Percentiles rank a stretch among this genome's conserved stretches.
Evolutionary conservation across 768 basidiomycete species (phyloP).

Genomic region (Suillus placidus): DNA sequence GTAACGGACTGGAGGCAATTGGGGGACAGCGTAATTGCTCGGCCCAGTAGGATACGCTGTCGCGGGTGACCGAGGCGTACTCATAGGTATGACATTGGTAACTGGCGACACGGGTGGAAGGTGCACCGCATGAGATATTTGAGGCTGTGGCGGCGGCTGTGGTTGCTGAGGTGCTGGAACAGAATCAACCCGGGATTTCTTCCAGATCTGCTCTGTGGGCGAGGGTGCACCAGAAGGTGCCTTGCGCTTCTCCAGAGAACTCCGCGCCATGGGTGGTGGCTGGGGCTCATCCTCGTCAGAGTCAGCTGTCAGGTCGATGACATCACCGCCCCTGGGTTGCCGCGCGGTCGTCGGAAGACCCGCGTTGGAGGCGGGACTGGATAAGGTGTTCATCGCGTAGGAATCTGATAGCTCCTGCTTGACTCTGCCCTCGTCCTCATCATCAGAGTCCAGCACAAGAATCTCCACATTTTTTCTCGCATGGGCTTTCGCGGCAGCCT

Average conservation of each 20-base stretch:
- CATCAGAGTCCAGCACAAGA: conserved; percentile 71
- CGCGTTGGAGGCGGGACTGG: conserved; percentile 35
- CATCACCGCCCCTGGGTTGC: conserved; percentile 45
- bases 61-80: conserved; percentile 13
- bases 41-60: conserved; percentile 18
- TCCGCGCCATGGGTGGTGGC: conserved; percentile 18
- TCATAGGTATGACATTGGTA: conserved; percentile 4
- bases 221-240: conserved; percentile 51
- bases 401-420: conserved; percentile 77
- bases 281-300: conserved; percentile 68
- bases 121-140: conserved; percentile 8
- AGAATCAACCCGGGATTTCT: conserved; percentile 54
- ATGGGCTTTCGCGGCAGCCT: conserved; percentile 41
- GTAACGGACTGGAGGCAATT: conserved; percentile 33
- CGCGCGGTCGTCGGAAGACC: conserved; percentile 26
- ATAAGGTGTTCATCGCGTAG: conserved; percentile 47
- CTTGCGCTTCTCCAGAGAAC: conserved; percentile 60
- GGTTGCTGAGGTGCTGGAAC: conserved; percentile 15
- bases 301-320: conserved; percentile 87
- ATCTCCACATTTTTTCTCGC: conserved; percentile 59
- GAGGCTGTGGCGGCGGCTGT: conserved; percentile 8
- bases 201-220: conserved; percentile 73
- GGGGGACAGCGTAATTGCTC: conserved; percentile 24
- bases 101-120: conserved; percentile 32
- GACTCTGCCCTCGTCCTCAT: conserved; percentile 63